Evolutionary conservation across 495 filamentous ascomycete genomes (phyloP), one percentile per base, ranked within the genome.

Genomic region (Penicillium longicatenatum): DNA sequence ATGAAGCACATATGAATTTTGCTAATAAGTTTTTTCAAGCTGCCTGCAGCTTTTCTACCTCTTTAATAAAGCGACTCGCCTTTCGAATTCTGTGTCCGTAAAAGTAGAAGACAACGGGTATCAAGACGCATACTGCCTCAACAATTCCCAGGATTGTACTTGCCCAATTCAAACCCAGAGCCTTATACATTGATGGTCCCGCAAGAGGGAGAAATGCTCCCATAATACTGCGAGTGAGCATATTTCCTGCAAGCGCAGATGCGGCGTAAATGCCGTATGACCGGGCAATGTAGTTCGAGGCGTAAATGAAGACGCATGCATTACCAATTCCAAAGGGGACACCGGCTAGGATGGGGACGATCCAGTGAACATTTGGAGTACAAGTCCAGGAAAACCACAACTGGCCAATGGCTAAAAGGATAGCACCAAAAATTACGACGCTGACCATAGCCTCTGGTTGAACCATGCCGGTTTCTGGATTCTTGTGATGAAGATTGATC

Each of bases 311-410:
- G 52, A 87, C 83, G 2, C 85, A 78, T 4, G 83, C 83, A 60
- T 93, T 94, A 0, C 91, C 91, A 5, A 83, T 75, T 12, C 90
- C 90, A 64, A 93, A 96, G 6, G 88, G 88, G 7, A 94, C 78
- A 21, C 91, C 90, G 6, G 89, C 86, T 5, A 89, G 70, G 60
- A 94, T 86, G 19, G 90, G 88, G 49, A 83, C 75, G 42, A 87
- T 81, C 85, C 89, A 90, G 67, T 88, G 91, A 30, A 92, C 89
- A 0, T 76, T 75, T 0, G 89, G 88, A 0, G 84, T 79, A 50
- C 87, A 90, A 0, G 91, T 96, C 90, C 89, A 93, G 24, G 85
- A 82, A 63, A 96, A 96, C 71, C 82, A 83, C 6, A 96, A 75
- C 69, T 92, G 85, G 50, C 89, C 89, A 35, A 88, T 72, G 0